Evolutionary conservation across 1,139 yeast species (phyloP).

Genomic region (Protomyces inouyei): DNA sequence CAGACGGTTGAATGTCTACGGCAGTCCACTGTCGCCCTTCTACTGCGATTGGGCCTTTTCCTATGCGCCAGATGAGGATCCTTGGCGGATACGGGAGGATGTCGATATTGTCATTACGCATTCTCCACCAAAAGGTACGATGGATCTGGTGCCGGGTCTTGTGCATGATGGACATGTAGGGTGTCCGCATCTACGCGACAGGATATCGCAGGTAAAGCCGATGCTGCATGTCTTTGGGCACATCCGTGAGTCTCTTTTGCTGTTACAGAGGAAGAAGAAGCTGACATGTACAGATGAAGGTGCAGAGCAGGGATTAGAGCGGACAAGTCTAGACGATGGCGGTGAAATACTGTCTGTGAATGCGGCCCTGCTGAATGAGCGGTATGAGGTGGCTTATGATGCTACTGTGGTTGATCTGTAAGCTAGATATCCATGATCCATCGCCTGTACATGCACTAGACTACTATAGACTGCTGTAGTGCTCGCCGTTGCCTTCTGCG

Average conservation of each 20-base stretch:
- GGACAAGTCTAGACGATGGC: neutral
- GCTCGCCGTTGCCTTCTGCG: too few relatives aligned
- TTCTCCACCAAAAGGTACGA: constrained; percentile 19
- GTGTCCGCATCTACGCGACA: constrained; percentile 12
- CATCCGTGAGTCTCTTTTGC: neutral
- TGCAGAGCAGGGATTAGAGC: constrained; percentile 10
- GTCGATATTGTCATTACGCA: constrained; percentile 14
- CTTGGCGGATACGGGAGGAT: constrained; percentile 4
- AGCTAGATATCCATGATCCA: too few relatives aligned
- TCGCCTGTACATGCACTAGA: too few relatives aligned
- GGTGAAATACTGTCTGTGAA: constrained; percentile 1
- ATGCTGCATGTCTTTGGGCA: constrained; percentile 19
- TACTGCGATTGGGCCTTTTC: constrained; percentile 22
- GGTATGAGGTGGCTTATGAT: neutral
- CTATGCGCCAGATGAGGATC: constrained; percentile 9
- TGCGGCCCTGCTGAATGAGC: constrained; percentile 15
- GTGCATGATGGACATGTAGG: constrained; percentile 8
- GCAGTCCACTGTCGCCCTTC: constrained; percentile 14
- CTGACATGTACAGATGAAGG: constrained; percentile 5
- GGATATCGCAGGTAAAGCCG: neutral
- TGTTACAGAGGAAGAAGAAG: neutral
- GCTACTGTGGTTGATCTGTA: constrained; percentile 14
- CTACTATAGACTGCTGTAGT: too few relatives aligned
- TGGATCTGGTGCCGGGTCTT: constrained; percentile 1
- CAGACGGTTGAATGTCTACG: constrained; percentile 4